Base-by-base conservation (phyloP, 208 protist genomes). In the Trypanosoma avium region DNA sequence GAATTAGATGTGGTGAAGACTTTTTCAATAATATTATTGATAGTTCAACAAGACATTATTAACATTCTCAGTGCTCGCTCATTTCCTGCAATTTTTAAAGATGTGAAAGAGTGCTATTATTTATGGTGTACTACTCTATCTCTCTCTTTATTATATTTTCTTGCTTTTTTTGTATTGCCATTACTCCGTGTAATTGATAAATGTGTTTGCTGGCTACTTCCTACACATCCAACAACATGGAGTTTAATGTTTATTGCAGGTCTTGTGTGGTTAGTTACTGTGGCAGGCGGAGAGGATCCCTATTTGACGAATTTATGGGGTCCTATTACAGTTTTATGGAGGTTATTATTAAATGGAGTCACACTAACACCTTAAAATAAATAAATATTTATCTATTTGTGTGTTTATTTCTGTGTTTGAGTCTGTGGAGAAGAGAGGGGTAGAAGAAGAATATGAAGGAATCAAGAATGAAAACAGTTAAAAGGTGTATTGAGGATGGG, bases 201-300 rank as follows among this genome's bases (percentile, higher is more conserved):
- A 26, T 59, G 46, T 26, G 45, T 83, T 10, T 79, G 70, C 33
- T 73, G 72, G 35, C 21, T 81, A 1, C 67, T 92, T 8, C 85
- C 85, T 10, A 86, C 79, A 1, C 70, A 92, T 59, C 85, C 85
- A 21, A 92, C 85, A 7, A 73, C 81, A n/a, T 92, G 85, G 85
- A 67, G 75, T 6, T 67, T 92, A 5, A 61, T 66, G 19, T 27
- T 88, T 50, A 19, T 78, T 32, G 40, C 70, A 29, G 64, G 72
- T 27, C 2, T 81, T 26, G 70, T 67, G 22, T 58, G 62, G 7
- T 29, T 81, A 29, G 55, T 61, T 4, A 21, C 63, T 3, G 35
- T 86, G 22, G 49, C 79, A 47, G 42, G 49, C 33, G 61, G 64
- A 43, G 55, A 79, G 22, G 69, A 79, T 5, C 58, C 43, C 13